A percentile compares a stretch with the other conserved stretches of the same genome.
phyloP scores from a whole-genome alignment of 2,329 filamentous ascomycete species.

The Purpureocillium takamizusanense region DNA sequence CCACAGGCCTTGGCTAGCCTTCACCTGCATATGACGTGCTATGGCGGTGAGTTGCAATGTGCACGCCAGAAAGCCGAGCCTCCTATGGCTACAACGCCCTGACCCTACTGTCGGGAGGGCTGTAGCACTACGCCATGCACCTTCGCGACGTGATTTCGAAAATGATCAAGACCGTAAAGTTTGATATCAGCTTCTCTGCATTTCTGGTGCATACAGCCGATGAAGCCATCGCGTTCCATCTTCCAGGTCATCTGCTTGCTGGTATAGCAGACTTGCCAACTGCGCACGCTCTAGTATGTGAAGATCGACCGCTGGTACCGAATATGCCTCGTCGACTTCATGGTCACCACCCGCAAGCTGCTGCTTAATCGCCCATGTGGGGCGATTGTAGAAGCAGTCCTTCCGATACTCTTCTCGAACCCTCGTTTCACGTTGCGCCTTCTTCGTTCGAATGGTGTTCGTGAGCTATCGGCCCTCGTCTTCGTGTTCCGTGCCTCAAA shows the following conservation, averaged over 20 bases:
- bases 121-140: no score
- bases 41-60: no score
- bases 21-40: no score
- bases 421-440: slow-evolving; percentile 6
- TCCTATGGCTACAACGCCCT: no score
- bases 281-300: background rate
- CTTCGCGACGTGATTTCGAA: no score
- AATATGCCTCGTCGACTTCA: slow-evolving; percentile 42
- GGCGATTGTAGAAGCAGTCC: slow-evolving; percentile 14
- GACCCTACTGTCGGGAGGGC: no score
- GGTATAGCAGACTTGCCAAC: slow-evolving; percentile 10
- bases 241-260: slow-evolving; percentile 7
- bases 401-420: slow-evolving; percentile 10
- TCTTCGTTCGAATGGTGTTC: slow-evolving; percentile 11
- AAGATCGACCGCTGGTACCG: slow-evolving; percentile 2
- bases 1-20: no score
- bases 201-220: no score
- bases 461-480: slow-evolving; percentile 12
- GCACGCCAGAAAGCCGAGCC: no score
- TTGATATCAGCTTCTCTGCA: no score
- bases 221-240: no score
- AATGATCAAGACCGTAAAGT: no score
- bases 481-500: slow-evolving; percentile 11
- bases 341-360: slow-evolving; percentile 3
- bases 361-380: slow-evolving; percentile 15